Base-by-base conservation (phyloP, 2,329 filamentous ascomycete species). In the Aureobasidium sp. region DNA sequence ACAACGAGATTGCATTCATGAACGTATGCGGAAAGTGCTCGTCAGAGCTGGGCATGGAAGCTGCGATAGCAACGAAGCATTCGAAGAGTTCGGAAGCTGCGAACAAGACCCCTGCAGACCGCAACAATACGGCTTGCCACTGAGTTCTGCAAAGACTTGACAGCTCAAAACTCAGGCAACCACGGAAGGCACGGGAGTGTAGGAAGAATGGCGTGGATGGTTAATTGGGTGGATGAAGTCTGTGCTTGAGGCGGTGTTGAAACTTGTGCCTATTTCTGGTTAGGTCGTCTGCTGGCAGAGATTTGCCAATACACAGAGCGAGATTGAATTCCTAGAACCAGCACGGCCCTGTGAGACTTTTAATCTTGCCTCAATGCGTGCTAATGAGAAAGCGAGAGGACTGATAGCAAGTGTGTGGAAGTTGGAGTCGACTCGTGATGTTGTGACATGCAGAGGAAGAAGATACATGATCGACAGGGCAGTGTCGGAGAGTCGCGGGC, bases 171-270 rank as follows among this genome's bases (percentile, higher is more conserved):
- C 41, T 44, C 41, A 45, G 39, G 53, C 50, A n/a, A 54, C 50
- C 50, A 54, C 39, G 53, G 53, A 57, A 57, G 53, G 41, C 39
- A 36, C 29, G 53, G 39, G 41, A 27, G 41, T 45, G 53, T 42
- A 54, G 36, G 21, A 36, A 36, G 29, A 16, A 34, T 34, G 36
- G 54, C 54, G 32, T 16, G 34, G 32, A 48, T 48, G 32, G 13
- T 48, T 37, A 7, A n/a, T 58, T 47, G 10, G 21, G n/a, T 39
- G 27, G 39, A 25, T 15, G 8, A 11, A 27, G 54, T 48, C 54
- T 48, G 54, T 58, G 54, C 54, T n/a, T 47, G 42, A 37, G 54
- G 54, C 54, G 54, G 54, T 58, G 54, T 58, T 58, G 42, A 58
- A 58, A 48, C 42, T 25, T 21, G 54, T 29, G 30, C 53, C 53